A percentile compares a stretch with the other conserved stretches of the same genome.
phyloP scores from a whole-genome alignment of 1,284 basidiomycete genomes.

The Ganoderma boninense region DNA sequence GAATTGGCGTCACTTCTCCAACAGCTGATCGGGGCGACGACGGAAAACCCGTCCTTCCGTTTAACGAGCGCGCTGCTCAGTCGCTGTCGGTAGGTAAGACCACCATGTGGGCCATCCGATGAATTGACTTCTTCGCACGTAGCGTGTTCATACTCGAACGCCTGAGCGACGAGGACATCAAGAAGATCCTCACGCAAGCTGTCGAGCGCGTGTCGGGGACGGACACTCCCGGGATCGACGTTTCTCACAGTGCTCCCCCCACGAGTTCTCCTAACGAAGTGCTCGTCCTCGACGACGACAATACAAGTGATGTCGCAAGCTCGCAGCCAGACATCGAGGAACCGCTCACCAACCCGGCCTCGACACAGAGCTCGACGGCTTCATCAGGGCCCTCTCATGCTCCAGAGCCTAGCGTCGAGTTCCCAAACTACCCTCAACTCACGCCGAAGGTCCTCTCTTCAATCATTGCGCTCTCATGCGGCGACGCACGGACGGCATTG shows the following conservation, averaged over 20 bases:
- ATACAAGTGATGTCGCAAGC: constrained; percentile 26
- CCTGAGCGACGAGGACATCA: constrained; percentile 66
- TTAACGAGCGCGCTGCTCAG: constrained; percentile 81
- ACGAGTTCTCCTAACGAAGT: constrained; percentile 12
- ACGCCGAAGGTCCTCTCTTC: constrained; percentile 57
- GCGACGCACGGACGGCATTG: constrained; percentile 77
- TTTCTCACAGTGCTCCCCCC: constrained; percentile 6
- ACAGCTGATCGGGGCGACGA: constrained; percentile 87
- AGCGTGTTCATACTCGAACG: constrained; percentile 74
- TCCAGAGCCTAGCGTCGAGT: constrained; percentile 18
- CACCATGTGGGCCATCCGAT: not conserved
- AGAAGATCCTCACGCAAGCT: constrained; percentile 59
- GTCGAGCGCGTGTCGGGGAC: constrained; percentile 49
- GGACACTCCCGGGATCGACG: constrained; percentile 6
- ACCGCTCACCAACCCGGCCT: constrained; percentile 23
- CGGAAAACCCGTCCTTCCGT: constrained; percentile 93
- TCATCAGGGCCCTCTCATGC: constrained; percentile 13
- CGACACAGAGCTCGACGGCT: constrained; percentile 30
- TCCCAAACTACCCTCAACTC: constrained; percentile 52
- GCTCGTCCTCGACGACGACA: constrained; percentile 17
- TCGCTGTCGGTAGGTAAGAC: constrained; percentile 72
- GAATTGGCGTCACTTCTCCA: constrained; percentile 19
- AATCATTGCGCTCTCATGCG: constrained; percentile 65
- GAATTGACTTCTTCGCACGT: not conserved
- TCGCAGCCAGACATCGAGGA: constrained; percentile 33